Conservation (phyloP, 73 alveolate species). For the Blepharisma japonicum region DNA sequence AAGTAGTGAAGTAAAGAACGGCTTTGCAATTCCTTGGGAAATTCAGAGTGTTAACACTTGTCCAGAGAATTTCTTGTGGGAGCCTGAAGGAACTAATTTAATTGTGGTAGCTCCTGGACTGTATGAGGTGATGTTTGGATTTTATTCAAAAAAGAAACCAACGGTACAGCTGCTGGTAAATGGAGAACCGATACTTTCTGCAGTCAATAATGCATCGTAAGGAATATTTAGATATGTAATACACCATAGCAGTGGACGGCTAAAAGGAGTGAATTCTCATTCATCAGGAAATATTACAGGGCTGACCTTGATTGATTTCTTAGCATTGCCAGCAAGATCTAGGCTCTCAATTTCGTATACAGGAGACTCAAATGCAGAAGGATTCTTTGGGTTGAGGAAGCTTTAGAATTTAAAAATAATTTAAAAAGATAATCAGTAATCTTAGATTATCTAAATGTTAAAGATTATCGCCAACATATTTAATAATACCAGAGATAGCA, state of each 20-base stretch:
- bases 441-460: no score
- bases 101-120: slow-evolving; percentile 94
- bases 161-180: slow-evolving; percentile 84
- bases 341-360: slow-evolving; percentile 79
- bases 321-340: slow-evolving; percentile 96
- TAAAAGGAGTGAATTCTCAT: slow-evolving; percentile 73
- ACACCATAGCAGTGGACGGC: slow-evolving; percentile 81
- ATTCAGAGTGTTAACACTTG: slow-evolving; percentile 88
- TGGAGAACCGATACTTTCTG: slow-evolving; percentile 91
- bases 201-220: slow-evolving; percentile 50
- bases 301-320: slow-evolving; percentile 88
- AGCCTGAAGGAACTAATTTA: slow-evolving; percentile 82
- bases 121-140: slow-evolving; percentile 93
- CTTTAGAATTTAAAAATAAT: slow-evolving; percentile 30
- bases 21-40: slow-evolving; percentile 95
- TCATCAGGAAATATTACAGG: slow-evolving; percentile 91
- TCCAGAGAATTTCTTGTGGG: slow-evolving; percentile 97
- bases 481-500: no score
- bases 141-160: slow-evolving; percentile 92
- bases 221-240: slow-evolving; percentile 42
- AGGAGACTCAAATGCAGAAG: slow-evolving; percentile 75
- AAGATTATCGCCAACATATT: no score
- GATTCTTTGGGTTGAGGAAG: slow-evolving; percentile 44
- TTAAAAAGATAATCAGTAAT: background rate
- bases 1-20: slow-evolving; percentile 78